These are phyloP conservation scores for Saturnispora kantuleensis DNA, from an alignment of 805 yeast species.

Conservation along the genomic window DNA sequence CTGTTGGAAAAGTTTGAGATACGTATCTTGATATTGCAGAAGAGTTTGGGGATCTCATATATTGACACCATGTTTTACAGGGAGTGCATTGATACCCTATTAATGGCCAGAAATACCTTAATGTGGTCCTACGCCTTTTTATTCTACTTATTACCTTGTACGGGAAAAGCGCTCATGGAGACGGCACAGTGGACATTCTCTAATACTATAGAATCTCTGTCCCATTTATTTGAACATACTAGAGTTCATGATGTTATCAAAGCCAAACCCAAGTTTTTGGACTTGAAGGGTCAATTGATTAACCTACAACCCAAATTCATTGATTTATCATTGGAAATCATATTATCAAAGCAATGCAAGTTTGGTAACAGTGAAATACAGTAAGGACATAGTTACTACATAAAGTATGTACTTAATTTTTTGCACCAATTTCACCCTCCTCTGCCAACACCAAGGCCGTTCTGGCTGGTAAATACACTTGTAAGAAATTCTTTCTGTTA, in stretches of 20 bases:
- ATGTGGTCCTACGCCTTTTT: conserved; percentile 90
- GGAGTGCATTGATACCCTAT: conserved; percentile 56
- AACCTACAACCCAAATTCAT: conserved; percentile 14
- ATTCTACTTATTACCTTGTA: conserved; percentile 43
- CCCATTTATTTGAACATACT: conserved; percentile 28
- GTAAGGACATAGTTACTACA: background rate
- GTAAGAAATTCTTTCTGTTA: conserved; percentile 60
- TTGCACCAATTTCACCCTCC: conserved; percentile 19
- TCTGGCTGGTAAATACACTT: conserved; percentile 77
- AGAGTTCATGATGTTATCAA: conserved; percentile 20
- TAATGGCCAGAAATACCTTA: conserved; percentile 62
- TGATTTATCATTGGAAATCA: conserved; percentile 20
- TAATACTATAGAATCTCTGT: conserved; percentile 23
- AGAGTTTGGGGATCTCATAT: conserved; percentile 62
- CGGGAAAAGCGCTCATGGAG: conserved; percentile 56
- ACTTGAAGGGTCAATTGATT: conserved; percentile 16
- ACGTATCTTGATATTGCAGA: conserved; percentile 57
- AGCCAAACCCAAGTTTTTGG: conserved; percentile 19
- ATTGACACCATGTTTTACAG: conserved; percentile 77
- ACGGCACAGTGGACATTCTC: conserved; percentile 19
- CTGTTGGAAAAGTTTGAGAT: conserved; percentile 54
- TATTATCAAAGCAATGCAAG: conserved; percentile 9
- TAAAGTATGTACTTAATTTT: background rate
- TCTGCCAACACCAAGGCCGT: conserved; percentile 51
- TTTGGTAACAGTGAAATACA: conserved; percentile 4